Evolutionary conservation across 2,329 filamentous ascomycete genomes (phyloP).

Genomic region (Claviceps sp.): DNA sequence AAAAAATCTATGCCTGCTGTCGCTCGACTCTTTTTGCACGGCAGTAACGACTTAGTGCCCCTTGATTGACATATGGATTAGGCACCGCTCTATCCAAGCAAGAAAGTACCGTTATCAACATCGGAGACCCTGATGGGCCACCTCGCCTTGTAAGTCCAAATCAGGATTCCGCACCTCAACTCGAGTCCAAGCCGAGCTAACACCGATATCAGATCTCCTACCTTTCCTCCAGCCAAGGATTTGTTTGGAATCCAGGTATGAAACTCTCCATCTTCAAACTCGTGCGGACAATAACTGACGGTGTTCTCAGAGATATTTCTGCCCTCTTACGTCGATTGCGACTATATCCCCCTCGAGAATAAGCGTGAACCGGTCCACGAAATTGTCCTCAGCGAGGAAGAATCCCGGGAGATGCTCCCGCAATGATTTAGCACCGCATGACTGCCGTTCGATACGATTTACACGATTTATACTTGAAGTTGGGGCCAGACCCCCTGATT

Average conservation of each 20-base stretch:
- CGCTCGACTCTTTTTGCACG: neutral
- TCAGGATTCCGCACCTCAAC: neutral
- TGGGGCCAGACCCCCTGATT: neutral
- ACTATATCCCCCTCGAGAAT: conserved; percentile 62
- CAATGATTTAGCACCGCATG: conserved; percentile 26
- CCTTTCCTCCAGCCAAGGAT: conserved; percentile 66
- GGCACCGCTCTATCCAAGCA: conserved; percentile 59
- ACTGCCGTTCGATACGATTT: neutral
- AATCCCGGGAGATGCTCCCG: conserved; percentile 54
- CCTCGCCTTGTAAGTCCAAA: conserved; percentile 49
- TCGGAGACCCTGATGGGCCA: conserved; percentile 60
- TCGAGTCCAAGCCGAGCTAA: neutral
- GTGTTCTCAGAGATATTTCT: conserved; percentile 56
- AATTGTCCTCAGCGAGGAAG: conserved; percentile 65
- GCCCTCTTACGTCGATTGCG: conserved; percentile 62
- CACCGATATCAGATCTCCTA: conserved; percentile 53
- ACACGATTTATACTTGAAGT: conserved; percentile 2
- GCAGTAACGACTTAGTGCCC: neutral
- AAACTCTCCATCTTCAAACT: neutral
- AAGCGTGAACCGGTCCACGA: conserved; percentile 66
- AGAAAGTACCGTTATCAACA: conserved; percentile 69
- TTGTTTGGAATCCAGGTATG: conserved; percentile 68
- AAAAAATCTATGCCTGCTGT: neutral
- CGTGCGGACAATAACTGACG: conserved; percentile 5
- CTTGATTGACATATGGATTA: conserved; percentile 23